Base-by-base conservation (phyloP, 108 stramenopile species). In the Nitzschia putrida region DNA sequence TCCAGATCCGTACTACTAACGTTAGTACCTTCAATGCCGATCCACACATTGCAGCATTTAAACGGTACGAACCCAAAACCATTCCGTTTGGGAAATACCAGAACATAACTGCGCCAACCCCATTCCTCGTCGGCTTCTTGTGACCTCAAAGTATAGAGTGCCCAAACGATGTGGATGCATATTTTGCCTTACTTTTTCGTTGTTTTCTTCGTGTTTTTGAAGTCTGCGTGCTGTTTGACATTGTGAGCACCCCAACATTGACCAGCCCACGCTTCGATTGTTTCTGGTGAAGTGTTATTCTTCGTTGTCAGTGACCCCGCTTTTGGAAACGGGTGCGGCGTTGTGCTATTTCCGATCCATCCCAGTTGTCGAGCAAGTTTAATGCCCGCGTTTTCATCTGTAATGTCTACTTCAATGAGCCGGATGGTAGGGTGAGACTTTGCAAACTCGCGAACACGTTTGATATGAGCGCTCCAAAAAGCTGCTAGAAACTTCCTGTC, bases 391-490 rank as follows among this genome's bases (percentile, higher is more conserved):
- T 69, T 21, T 16, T 47, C 38, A 61, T 71, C 47, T 6, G 53
- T 64, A 53, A 77, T 77, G 45, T 77, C 52, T 26, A 77, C 69
- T 25, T 49, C 37, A 21, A 77, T 49, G 13, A 77, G 29, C 0
- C 64, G 20, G 56, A 60, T 63, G 13, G 45, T 42, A 7, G 75
- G 75, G 59, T 71, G 76, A 26, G 14, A 10, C 7, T 7, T 9
- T 9, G 64, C 69, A 22, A 55, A 77, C 21, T 55, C 22, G 38
- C 42, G 45, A 37, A 77, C 49, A 20, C 41, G 37, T 16, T 66
- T 24, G 22, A 53, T 21, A 40, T 77, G 76, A 22, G 44, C 37
- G 6, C 58, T 1, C 54, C 57, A 59, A 54, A 76, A 61, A 7
- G 50, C 61, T 50, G 42, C 21, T 25, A 74, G 40, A 63, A 73